Conservation (phyloP, 129 eudicot species). For the Deinandra increscens region DNA sequence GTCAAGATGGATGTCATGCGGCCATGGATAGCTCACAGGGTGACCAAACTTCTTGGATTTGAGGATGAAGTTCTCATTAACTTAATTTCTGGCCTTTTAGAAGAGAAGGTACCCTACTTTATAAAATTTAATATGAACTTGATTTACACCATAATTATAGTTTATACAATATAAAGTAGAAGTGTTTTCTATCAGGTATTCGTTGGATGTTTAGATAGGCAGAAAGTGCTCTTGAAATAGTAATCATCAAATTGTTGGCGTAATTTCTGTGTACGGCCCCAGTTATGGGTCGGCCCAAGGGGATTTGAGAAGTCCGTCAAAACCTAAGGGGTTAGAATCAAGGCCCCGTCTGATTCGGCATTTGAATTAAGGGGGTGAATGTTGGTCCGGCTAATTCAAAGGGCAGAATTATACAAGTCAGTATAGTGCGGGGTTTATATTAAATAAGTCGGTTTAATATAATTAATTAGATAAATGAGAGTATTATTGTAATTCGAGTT, state of each 20-base stretch:
- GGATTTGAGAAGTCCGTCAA: too few relatives aligned
- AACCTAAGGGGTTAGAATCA: too few relatives aligned
- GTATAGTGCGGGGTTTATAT: too few relatives aligned
- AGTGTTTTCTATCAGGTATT: neutral
- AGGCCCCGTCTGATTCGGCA: too few relatives aligned
- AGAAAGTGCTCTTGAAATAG: conserved; percentile 5
- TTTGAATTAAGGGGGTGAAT: too few relatives aligned
- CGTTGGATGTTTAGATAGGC: neutral
- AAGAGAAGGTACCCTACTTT: conserved; percentile 65
- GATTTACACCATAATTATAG: conserved; percentile 5
- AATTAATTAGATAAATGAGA: too few relatives aligned
- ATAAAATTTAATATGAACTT: neutral
- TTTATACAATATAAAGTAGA: conserved; percentile 11
- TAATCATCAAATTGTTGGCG: conserved; percentile 2
- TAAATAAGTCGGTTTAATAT: too few relatives aligned
- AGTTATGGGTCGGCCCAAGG: too few relatives aligned
- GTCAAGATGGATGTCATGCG: conserved; percentile 94
- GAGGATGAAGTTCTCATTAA: conserved; percentile 99
- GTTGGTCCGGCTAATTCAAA: too few relatives aligned
- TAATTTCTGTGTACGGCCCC: too few relatives aligned
- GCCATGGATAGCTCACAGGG: conserved; percentile 96
- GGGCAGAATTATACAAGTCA: too few relatives aligned
- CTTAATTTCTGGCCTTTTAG: conserved; percentile 82
- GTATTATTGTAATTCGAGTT: too few relatives aligned
- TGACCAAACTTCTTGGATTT: conserved; percentile 94